Evolutionary conservation across 768 basidiomycete species (phyloP), one percentile per base, ranked within the genome.

Genomic region (Kwoniella sp.): DNA sequence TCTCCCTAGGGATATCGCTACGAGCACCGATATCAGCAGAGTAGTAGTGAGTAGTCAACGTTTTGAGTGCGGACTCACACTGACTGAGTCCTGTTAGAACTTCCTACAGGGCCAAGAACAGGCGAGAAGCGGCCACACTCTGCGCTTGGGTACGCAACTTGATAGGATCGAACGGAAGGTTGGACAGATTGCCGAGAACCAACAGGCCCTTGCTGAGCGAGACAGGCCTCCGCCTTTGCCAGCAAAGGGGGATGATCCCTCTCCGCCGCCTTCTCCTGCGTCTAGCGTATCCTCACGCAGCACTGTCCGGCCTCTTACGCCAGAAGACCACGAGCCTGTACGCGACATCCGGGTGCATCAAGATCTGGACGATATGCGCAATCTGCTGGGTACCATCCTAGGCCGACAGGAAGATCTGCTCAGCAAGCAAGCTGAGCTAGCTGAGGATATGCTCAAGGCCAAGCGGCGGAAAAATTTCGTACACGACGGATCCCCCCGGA

Each of bases 151-250:
- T 0, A 82, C 81, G 39, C 83, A 86, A 64, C 78, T 93, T 3
- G 80, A 80, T 45, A 80, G 82, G 0, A 81, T 95, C 32, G 80
- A 85, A 51, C 78, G 84, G 31, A 83, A 87, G 58, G 75, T 93
- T 2, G 78, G 78, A 11, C 81, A 83, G 38, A 77, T 91, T 19
- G 66, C 72, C 3, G 56, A 65, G 10, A 80, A 83, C 0, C 76
- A 81, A 25, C 80, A 48, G 32, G 44, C 50, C 33, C 41, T 50
- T 12, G 48, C 50, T 36, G 48, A 50, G 26, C 32, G 53, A 44
- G 70, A 63, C 17, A 15, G 46, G 25, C 63, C 65, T 7, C 70
- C 65, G 33, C 71, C 70, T 26, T 41, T 69, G 33, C 64, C 66
- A 15, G 45, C 60, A 9, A 65, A 67, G 32, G 47, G 56, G 20